A percentile compares a stretch with the other conserved stretches of the same genome.
phyloP scores from a whole-genome alignment of 169 alveolate species.

The Cryptosporidium meleagridis region DNA sequence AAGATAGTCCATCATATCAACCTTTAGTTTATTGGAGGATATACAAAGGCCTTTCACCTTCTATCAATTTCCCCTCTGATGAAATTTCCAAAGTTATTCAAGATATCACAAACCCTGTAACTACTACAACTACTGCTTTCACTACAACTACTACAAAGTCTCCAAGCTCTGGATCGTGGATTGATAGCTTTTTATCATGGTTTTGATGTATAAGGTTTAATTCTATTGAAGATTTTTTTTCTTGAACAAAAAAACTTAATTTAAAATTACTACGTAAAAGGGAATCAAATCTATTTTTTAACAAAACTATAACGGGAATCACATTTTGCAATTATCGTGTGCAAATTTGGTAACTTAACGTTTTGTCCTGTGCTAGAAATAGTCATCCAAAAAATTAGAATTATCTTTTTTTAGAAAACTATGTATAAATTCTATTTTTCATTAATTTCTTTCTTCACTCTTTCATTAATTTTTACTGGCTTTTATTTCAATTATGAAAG shows the following conservation, averaged over 20 bases:
- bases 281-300: not conserved
- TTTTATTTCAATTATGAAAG: not conserved
- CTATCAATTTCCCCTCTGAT: not conserved
- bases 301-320: not conserved
- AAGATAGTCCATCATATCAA: slow-evolving; percentile 63
- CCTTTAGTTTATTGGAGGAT: slow-evolving; percentile 44
- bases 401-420: not conserved
- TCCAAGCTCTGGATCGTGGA: slow-evolving; percentile 21
- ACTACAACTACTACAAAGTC: slow-evolving; percentile 33
- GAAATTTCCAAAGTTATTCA: not conserved
- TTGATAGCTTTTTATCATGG: slow-evolving; percentile 29
- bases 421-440: not conserved
- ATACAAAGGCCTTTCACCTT: slow-evolving; percentile 23
- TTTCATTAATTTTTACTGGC: not conserved
- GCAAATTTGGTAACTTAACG: slow-evolving; percentile 3
- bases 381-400: too few species aligned
- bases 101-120: slow-evolving; percentile 7
- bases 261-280: not conserved
- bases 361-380: not conserved
- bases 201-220: not conserved
- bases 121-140: slow-evolving; percentile 4
- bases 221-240: not conserved
- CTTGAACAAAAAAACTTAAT: not conserved
- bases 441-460: not conserved
- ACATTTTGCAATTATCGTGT: not conserved